phyloP scores from a whole-genome alignment of 108 stramenopile genomes.

The Epithemia pelagica region DNA sequence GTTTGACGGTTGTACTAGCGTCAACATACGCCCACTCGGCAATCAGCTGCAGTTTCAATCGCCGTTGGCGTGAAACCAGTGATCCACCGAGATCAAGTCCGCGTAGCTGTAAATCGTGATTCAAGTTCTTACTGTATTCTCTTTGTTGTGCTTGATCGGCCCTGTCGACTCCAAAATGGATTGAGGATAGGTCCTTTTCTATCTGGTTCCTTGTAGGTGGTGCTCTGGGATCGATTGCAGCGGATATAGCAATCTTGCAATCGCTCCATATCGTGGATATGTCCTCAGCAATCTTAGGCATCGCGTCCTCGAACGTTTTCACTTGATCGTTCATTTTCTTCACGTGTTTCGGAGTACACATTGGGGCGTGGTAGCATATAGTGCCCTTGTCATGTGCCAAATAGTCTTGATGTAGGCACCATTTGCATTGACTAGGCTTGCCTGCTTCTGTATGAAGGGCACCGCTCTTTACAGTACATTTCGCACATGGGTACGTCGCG shows the following conservation, averaged over 20 bases:
- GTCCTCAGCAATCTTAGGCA: neutral
- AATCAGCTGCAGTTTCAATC: neutral
- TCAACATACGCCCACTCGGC: neutral
- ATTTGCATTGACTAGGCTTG: neutral
- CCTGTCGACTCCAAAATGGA: neutral
- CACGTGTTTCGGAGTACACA: neutral
- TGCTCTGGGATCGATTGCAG: neutral
- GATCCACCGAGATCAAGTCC: neutral
- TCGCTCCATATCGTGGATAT: neutral
- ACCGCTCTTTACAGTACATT: neutral
- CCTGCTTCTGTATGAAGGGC: neutral
- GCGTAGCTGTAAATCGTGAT: neutral
- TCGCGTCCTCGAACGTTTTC: neutral
- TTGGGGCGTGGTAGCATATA: neutral
- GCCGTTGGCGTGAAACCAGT: neutral
- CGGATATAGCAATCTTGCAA: too few species aligned
- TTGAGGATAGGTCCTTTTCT: neutral
- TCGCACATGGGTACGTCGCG: neutral
- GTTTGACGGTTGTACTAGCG: neutral
- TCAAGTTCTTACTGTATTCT: neutral
- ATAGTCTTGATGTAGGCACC: neutral
- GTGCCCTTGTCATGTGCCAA: neutral
- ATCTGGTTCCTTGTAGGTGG: neutral
- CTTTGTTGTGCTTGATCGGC: neutral
- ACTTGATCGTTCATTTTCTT: neutral